phyloP scores from a whole-genome alignment of 805 yeast genomes.

The Lipomyces chichibuensis region DNA sequence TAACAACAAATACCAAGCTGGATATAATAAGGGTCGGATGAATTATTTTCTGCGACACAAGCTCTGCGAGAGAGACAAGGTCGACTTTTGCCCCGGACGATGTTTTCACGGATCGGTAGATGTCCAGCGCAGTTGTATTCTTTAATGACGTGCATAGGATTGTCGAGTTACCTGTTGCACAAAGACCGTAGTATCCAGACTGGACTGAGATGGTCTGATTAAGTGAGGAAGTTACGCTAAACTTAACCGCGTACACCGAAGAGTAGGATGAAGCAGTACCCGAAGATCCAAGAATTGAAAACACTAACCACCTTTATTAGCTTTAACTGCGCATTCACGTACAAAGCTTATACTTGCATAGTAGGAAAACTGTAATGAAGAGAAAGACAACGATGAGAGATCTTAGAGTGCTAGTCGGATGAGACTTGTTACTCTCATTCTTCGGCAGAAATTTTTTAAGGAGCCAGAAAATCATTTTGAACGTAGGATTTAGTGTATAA shows the following conservation, averaged over 20 bases:
- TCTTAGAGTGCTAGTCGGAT: conserved; percentile 16
- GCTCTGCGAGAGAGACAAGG: conserved; percentile 24
- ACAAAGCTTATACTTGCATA: conserved; percentile 15
- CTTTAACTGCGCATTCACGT: neutral
- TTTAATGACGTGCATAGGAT: conserved; percentile 4
- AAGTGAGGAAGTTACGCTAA: conserved; percentile 8
- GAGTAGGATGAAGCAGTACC: conserved; percentile 24
- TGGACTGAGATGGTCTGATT: conserved; percentile 18
- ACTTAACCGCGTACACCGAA: conserved; percentile 26
- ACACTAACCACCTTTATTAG: neutral
- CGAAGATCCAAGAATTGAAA: conserved; percentile 30
- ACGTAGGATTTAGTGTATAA: neutral
- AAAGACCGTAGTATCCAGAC: conserved; percentile 32
- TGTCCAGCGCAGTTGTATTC: conserved; percentile 14
- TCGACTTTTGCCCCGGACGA: conserved; percentile 26
- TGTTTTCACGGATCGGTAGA: conserved; percentile 8
- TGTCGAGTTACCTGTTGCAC: conserved; percentile 15
- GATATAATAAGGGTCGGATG: conserved; percentile 50
- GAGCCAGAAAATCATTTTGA: neutral
- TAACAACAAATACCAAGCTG: conserved; percentile 42
- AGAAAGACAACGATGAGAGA: conserved; percentile 11
- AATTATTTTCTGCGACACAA: conserved; percentile 41
- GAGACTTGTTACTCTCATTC: neutral
- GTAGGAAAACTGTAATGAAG: conserved; percentile 24
- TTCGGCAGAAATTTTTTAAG: neutral